phyloP scores from a whole-genome alignment of 2,329 filamentous ascomycete species.

The Xylaria sp. region DNA sequence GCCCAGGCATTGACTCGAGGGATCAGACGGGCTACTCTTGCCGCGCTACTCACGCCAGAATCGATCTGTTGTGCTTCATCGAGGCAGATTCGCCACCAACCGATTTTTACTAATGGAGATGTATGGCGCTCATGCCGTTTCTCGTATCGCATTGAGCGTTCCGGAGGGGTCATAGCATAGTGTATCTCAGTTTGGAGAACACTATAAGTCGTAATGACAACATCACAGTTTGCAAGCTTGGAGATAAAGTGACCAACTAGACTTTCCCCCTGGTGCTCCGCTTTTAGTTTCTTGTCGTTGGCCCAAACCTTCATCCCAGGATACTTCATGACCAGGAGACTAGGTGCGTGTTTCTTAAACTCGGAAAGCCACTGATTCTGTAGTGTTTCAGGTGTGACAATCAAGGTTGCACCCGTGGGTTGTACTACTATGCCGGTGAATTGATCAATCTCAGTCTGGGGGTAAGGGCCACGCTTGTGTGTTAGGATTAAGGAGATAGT shows the following conservation, averaged over 20 bases:
- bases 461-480: slow-evolving; percentile 59
- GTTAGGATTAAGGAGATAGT: slow-evolving; percentile 76
- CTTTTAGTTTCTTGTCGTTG: slow-evolving; percentile 3
- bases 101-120: slow-evolving; percentile 82
- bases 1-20: slow-evolving; percentile 91
- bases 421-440: slow-evolving; percentile 58
- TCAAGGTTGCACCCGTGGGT: slow-evolving; percentile 67
- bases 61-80: slow-evolving; percentile 94
- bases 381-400: slow-evolving; percentile 68
- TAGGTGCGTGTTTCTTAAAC: slow-evolving; percentile 67
- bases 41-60: slow-evolving; percentile 84
- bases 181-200: slow-evolving; percentile 85
- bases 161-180: slow-evolving; percentile 75
- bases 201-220: slow-evolving; percentile 73
- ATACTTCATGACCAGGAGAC: slow-evolving; percentile 67
- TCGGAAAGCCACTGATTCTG: slow-evolving; percentile 72
- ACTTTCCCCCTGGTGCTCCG: slow-evolving; percentile 45
- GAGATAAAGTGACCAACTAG: slow-evolving; percentile 54
- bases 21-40: slow-evolving; percentile 80
- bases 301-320: slow-evolving; percentile 58
- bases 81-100: slow-evolving; percentile 86
- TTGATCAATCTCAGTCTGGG: slow-evolving; percentile 49
- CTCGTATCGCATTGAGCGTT: slow-evolving; percentile 72
- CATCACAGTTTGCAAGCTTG: slow-evolving; percentile 63
- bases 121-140: slow-evolving; percentile 73